Base-by-base conservation (phyloP, 768 basidiomycete species). In the Leucocoprinus leucothites region DNA sequence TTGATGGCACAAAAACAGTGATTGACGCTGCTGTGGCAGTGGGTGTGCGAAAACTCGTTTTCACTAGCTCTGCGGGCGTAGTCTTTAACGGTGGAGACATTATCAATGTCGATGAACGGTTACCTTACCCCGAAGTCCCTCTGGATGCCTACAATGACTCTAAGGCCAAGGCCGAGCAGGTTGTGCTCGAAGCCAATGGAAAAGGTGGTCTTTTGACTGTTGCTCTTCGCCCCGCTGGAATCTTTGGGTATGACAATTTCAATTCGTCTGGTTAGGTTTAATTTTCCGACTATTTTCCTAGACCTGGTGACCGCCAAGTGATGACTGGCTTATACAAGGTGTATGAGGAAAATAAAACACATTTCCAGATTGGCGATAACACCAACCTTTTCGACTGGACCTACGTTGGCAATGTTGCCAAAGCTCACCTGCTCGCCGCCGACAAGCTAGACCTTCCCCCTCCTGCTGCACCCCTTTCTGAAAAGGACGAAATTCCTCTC, bases 381-480 rank as follows among this genome's bases (percentile, higher is more conserved):
- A 85, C 81, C 59, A 98, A 98, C 67, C 71, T 98, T 3, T 94
- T 91, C 64, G 97, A 98, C 70, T 94, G 89, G 84, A 97, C 95
- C 4, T 98, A 98, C 65, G 93, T 98, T 62, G 93, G 86, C 51
- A 99, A 99, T 68, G 87, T 96, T 58, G 96, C 94, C 1, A 82
- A 89, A 63, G 95, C 94, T 3, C 97, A 99, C 67, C 74, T 99
- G 13, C 82, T 98, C 49, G 97, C 97, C 9, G 88, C 91, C 19
- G 95, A 98, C 76, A 90, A 85, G 65, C 83, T 99, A 41, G 77
- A 75, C 47, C 72, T 77, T 11, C 74, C 79, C 0, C 73, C 80
- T 21, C 75, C 80, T 0, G 71, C 75, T 14, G 71, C 78, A 16
- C 66, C 74, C 26, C 60, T 76, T 0, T 69, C 70, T 36, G 59